Conservation (phyloP, 768 basidiomycete genomes). For the Phaffia tasmanica region DNA sequence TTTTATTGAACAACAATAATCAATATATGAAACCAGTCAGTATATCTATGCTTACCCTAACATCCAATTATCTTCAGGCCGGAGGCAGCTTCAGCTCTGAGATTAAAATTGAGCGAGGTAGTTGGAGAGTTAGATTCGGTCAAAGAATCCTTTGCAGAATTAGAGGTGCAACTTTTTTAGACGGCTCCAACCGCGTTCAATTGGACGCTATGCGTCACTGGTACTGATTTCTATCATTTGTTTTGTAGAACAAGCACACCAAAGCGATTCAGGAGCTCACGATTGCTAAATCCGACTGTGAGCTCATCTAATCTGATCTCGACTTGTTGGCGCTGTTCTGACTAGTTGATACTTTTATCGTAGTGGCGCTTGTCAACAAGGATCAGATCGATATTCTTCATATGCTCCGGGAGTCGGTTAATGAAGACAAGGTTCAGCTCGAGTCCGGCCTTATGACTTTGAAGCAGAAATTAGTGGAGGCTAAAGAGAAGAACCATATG, state of each 20-base stretch:
- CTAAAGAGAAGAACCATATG: conserved; percentile 74
- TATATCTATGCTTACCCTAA: too few species aligned
- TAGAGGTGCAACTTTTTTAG: conserved; percentile 45
- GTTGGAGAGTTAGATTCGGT: conserved; percentile 66
- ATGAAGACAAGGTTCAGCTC: conserved; percentile 68
- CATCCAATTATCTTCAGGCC: conserved; percentile 43
- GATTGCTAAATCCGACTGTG: conserved; percentile 75
- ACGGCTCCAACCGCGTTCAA: background rate
- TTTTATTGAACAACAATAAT: background rate
- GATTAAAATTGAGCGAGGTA: conserved; percentile 76
- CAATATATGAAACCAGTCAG: background rate
- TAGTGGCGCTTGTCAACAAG: conserved; percentile 83
- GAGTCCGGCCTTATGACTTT: conserved; percentile 57
- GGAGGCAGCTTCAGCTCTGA: conserved; percentile 76
- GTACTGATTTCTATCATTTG: background rate
- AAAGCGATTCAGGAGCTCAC: conserved; percentile 47
- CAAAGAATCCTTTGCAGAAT: conserved; percentile 55
- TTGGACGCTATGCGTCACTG: background rate
- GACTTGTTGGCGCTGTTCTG: background rate
- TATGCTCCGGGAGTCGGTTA: conserved; percentile 70
- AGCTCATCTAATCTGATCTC: conserved; percentile 30
- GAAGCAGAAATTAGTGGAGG: conserved; percentile 56
- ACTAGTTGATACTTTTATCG: background rate
- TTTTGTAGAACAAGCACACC: too few species aligned
- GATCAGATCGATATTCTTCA: conserved; percentile 82